These are phyloP conservation scores for Psilocybe sp. DNA, from an alignment of 768 basidiomycete genomes.

Conservation along the genomic window DNA sequence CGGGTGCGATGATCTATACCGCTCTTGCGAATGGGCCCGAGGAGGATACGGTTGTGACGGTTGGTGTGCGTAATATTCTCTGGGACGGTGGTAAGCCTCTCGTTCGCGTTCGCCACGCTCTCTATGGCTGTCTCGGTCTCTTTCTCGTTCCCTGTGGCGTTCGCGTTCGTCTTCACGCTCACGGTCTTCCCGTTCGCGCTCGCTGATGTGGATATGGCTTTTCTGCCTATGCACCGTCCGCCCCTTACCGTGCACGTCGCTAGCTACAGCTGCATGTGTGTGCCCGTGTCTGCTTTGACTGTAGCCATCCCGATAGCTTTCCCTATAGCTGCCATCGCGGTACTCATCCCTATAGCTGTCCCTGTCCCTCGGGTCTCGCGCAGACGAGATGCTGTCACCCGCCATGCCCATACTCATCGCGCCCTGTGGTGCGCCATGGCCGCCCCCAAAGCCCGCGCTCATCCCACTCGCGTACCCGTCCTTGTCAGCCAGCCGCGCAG, in stretches of 20 bases:
- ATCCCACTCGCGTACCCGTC: constrained; percentile 22
- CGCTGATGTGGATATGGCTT: constrained; percentile 2
- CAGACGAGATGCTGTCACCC: background rate
- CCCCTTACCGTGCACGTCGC: background rate
- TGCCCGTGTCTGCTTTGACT: too few species aligned
- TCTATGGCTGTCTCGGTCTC: background rate
- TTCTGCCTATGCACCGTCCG: constrained; percentile 4
- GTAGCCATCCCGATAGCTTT: too few species aligned
- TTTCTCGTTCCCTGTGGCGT: background rate
- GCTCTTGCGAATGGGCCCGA: too few species aligned
- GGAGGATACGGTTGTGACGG: too few species aligned
- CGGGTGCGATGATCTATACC: too few species aligned
- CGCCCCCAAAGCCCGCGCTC: constrained; percentile 13
- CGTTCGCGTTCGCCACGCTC: too few species aligned
- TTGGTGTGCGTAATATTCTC: too few species aligned
- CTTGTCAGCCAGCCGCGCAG: constrained; percentile 48
- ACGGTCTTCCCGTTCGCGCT: constrained; percentile 5
- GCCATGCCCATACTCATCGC: background rate
- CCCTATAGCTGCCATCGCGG: background rate
- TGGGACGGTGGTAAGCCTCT: too few species aligned
- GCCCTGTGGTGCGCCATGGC: constrained; percentile 3
- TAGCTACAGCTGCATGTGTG: too few species aligned
- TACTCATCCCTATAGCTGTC: background rate
- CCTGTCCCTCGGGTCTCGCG: background rate
- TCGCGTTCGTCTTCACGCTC: background rate